Base-by-base conservation (phyloP, 2,329 filamentous ascomycete genomes). In the Botryotinia narcissicola region DNA sequence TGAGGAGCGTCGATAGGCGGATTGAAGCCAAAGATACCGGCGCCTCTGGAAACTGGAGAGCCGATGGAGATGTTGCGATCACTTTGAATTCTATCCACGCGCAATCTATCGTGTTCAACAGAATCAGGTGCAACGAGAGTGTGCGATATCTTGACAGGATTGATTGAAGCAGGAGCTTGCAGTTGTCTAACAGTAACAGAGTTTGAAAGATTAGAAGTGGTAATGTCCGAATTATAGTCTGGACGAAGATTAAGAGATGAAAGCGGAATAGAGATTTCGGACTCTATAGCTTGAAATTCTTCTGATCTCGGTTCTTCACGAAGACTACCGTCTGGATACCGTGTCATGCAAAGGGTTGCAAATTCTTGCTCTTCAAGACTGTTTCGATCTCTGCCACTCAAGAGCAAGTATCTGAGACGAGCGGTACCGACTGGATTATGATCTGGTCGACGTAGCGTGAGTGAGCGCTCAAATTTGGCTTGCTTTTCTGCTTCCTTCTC, bases 41-140 rank as follows among this genome's bases (percentile, higher is more conserved):
- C 44, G 44, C 46, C 48, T 67, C 46, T 64, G 16, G 70, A 57
- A 35, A 67, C 46, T 44, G 70, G 70, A 20, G 70, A 59, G n/a
- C 70, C 70, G n/a, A 16, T 72, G 37, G n/a, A 66, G 22, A 67
- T 72, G 37, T 35, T 69, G 6, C 37, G 48, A 29, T 67, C 51
- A 37, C 12, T 54, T 54, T 67, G 42, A 18, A 70, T 22, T 46
- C 37, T 69, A 18, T 57, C 48, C 16, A 69, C 37, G 6, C 35
- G 37, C 48, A 69, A 29, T 32, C n/a, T 69, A 42, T 69, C 22
- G 40, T 37, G n/a, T 57, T 57, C 66, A 6, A 35, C 18, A 57
- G 68, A 59, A 18, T n/a, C 37, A 29, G n/a, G 16, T 16, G 22
- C 25, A 54, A 35, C 14, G 7, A n/a, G 25, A n/a, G 46, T n/a